Evolutionary conservation across 2,329 filamentous ascomycete species (phyloP), one percentile per base, ranked within the genome.

Genomic region (Neofusicoccum cordaticola): DNA sequence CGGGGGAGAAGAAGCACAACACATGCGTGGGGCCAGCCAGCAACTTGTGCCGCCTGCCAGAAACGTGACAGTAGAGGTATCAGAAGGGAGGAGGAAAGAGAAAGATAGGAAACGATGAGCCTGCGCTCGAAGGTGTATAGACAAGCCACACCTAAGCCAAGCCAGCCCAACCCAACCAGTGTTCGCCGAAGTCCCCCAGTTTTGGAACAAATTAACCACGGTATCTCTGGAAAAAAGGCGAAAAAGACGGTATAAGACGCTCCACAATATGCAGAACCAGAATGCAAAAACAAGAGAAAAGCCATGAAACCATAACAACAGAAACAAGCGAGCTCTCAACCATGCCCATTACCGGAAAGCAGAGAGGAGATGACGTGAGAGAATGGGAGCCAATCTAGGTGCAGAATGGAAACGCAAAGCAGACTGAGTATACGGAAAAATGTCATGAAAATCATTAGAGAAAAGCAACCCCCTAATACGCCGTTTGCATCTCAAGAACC

Each of bases 401-500:
- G 44, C 41, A 63, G 61, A 62, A 50, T 22, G 45, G 42, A 62
- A 51, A 41, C 35, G 27, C 39, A 34, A 47, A 19, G 15, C 37
- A 44, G 50, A 56, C 15, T 51, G 44, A 42, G 13, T 7, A 60
- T 37, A 64, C 42, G 19, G 47, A 37, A 60, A 52, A 9, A 58
- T 47, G 56, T 64, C 63, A 60, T 64, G 63, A 52, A 64, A 64
- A 60, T 64, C 62, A 57, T 64, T 64, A 64, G 22, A 45, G 44
- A 57, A 47, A 56, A 41, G 19, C 17, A 48, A 57, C 64, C 47
- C 48, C 50, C 61, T 76, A 79, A 68, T 79, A 79, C 57, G 77
- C 78, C 70, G 78, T 74, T 65, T 79, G 77, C 77, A 79, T 79
- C 67, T 79, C 77, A 13, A 79, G 71, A 12, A 77, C 75, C 53